A percentile compares a stretch with the other conserved stretches of the same genome.
Evolutionary conservation across 2,329 filamentous ascomycete genomes (phyloP).

Genomic region (Fusarium devonianum): DNA sequence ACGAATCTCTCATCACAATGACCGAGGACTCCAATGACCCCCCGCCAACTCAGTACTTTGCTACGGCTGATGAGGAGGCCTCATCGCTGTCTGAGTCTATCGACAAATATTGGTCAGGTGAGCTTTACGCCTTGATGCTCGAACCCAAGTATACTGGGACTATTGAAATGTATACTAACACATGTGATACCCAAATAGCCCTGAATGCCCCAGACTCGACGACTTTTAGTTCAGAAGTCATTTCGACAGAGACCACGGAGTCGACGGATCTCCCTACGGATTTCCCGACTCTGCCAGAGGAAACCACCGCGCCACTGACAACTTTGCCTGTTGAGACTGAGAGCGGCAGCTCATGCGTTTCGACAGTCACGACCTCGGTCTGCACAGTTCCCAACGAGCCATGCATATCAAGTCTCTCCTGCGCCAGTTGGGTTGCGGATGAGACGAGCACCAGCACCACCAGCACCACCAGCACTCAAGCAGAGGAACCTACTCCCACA

Average conservation of each 20-base stretch:
- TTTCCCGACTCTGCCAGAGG: constrained; percentile 1
- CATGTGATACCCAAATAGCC: background rate
- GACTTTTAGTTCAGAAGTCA: constrained; percentile 1
- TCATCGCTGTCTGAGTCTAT: constrained; percentile 1
- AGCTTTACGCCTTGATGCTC: background rate
- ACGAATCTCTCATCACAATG: background rate
- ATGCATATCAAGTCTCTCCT: constrained; percentile 7
- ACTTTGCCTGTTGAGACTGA: constrained; percentile 1
- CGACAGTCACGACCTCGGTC: constrained; percentile 1
- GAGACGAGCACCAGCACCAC: background rate
- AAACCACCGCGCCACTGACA: background rate
- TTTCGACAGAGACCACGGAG: background rate
- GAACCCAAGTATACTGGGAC: too few species aligned
- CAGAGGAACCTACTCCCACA: background rate
- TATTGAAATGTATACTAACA: background rate
- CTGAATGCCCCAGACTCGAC: constrained; percentile 9
- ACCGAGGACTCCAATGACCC: constrained; percentile 2
- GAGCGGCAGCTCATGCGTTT: constrained; percentile 8
- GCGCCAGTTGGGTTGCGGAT: constrained; percentile 9
- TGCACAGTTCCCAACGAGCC: background rate
- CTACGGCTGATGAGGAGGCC: background rate
- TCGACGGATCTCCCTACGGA: background rate
- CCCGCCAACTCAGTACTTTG: background rate
- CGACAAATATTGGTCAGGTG: constrained; percentile 10
- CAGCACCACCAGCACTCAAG: background rate